Evolutionary conservation across 345 rosid genomes (phyloP).

Genomic region (Salix purpurea): DNA sequence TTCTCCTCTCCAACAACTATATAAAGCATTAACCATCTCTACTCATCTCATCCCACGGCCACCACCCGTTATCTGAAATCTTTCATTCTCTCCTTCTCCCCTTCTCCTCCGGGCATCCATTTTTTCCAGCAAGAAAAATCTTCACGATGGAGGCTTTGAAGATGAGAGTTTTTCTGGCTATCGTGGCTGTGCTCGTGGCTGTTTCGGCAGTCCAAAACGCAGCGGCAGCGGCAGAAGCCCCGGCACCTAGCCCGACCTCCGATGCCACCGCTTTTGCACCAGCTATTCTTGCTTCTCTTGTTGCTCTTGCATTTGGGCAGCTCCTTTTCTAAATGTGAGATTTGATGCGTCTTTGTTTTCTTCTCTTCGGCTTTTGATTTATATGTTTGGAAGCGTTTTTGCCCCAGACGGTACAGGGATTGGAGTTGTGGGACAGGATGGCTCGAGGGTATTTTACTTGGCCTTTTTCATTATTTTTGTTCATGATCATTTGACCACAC

Average conservation of each 20-base stretch:
- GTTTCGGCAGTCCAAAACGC: constrained; percentile 13
- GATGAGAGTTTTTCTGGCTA: constrained; percentile 23
- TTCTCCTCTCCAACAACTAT: neutral
- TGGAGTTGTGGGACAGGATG: neutral
- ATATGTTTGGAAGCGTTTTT: neutral
- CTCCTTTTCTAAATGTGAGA: constrained; percentile 10
- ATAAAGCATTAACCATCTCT: neutral
- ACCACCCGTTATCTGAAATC: neutral
- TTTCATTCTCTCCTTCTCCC: neutral
- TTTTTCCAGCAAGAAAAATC: neutral
- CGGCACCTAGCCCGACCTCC: constrained; percentile 25
- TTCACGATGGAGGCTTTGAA: constrained; percentile 25
- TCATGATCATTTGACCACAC: neutral
- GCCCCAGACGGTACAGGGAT: neutral
- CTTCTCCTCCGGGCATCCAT: neutral
- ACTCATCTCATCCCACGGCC: neutral
- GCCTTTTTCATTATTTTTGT: neutral
- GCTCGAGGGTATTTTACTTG: neutral
- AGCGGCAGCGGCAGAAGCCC: constrained; percentile 25
- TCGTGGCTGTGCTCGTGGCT: constrained; percentile 16
- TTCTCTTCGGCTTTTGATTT: neutral
- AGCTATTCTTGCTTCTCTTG: constrained; percentile 23
- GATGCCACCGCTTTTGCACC: constrained; percentile 20
- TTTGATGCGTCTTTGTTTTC: neutral
- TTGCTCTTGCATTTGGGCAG: constrained; percentile 24